Conservation (phyloP, 2,329 filamentous ascomycete species). For the Trichoderma sp. region DNA sequence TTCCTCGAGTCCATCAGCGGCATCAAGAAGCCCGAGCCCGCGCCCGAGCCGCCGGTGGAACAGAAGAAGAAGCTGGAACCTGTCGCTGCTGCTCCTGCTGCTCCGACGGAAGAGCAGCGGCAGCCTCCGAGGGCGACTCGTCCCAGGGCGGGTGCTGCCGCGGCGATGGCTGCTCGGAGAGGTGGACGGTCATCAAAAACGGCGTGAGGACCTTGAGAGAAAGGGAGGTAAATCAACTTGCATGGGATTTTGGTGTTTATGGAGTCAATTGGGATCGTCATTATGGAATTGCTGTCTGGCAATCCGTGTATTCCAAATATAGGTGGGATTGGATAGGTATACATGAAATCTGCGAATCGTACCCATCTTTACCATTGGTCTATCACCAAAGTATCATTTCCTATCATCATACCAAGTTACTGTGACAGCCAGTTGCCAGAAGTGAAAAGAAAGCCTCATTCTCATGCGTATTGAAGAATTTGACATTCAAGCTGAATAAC, state of each 20-base stretch:
- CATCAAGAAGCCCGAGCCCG: conserved; percentile 42
- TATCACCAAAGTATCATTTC: background rate
- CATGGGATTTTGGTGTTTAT: conserved; percentile 4
- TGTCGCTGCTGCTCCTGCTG: conserved; percentile 11
- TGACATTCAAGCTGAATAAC: background rate
- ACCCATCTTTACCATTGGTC: no score
- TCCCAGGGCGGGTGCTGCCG: conserved; percentile 35
- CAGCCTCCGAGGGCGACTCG: conserved; percentile 36
- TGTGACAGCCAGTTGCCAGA: background rate
- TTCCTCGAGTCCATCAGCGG: conserved; percentile 52
- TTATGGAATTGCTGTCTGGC: background rate
- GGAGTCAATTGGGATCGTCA: background rate
- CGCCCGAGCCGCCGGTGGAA: conserved; percentile 28
- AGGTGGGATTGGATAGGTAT: background rate
- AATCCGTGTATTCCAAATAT: background rate
- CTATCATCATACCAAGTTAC: background rate
- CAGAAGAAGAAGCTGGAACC: conserved; percentile 36
- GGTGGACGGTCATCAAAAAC: conserved; percentile 37
- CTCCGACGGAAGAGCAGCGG: conserved; percentile 30
- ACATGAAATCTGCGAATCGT: background rate
- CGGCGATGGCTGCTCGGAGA: conserved; percentile 33
- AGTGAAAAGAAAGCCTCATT: conserved; percentile 2
- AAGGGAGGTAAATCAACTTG: background rate
- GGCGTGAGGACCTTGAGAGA: background rate
- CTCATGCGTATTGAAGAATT: background rate